Evolutionary conservation across 148 eudicot species (phyloP), one percentile per base, ranked within the genome.

Genomic region (Chenopodium formosanum): DNA sequence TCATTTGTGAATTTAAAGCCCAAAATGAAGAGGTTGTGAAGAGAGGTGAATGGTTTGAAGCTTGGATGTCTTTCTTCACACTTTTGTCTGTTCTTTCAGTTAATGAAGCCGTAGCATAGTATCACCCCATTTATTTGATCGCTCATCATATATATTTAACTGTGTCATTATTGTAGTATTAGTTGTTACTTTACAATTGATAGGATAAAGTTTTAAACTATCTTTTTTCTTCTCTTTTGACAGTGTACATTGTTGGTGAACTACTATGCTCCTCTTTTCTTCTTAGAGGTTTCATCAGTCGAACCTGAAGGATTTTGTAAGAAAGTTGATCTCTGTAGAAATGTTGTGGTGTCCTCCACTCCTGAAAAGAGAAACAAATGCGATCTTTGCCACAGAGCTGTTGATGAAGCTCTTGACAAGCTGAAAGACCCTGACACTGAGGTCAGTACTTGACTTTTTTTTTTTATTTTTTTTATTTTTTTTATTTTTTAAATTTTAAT

Each of bases 401-500:
- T 95, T 73, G 78, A 88, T 67, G 94, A 92, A 86, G 88, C 89
- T 69, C 72, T 93, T 25, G 34, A 78, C 27, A 93, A 92, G 88
- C 78, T 95, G 85, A 91, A 90, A 79, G 97, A 95, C 86, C 98
- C 97, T 31, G 95, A 95, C 74, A 91, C 93, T 37, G 86, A 95
- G 98, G 98, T 95, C 74, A 22, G 84, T 81, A 20, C 32, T 34
- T 75, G 31, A 6, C 75, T 52, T 46, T n/a, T 25, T 80, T 66
- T 27, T 23, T 82, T 13, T 52, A 13, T 44, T 32, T 10, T 69
- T 25, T 25, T 25, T 25, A 25, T 25, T 25, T 25, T 25, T 25
- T 25, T 25, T 25, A 25, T 25, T 25, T 25, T 25, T 25, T 25
- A 25, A 25, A 25, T 25, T 25, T 25, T 25, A 25, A 25, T 3